A percentile compares a stretch with the other conserved stretches of the same genome.
These are phyloP conservation scores for Epichloe sp. DNA, from an alignment of 2,329 filamentous ascomycete genomes.

Conservation along the genomic window DNA sequence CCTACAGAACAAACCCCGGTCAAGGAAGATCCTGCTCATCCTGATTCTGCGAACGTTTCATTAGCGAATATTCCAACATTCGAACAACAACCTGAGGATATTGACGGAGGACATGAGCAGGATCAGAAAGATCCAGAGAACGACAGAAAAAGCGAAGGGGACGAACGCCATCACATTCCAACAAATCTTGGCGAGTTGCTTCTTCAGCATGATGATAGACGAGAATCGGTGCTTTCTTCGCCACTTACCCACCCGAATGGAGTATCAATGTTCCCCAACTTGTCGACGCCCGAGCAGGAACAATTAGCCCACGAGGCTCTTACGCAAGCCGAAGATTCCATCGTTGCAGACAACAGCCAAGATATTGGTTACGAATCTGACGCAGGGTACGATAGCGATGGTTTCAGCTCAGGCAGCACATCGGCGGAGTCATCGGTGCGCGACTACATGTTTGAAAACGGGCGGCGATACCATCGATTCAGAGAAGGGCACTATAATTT, in stretches of 20 bases:
- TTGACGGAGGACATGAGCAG: neutral
- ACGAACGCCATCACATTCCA: too few relatives aligned
- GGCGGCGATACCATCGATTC: slow-evolving; percentile 44
- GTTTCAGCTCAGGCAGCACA: slow-evolving; percentile 22
- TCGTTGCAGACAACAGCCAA: slow-evolving; percentile 20
- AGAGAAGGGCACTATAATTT: slow-evolving; percentile 42
- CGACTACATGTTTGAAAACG: slow-evolving; percentile 42
- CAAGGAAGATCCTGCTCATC: neutral
- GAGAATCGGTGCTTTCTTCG: slow-evolving; percentile 12
- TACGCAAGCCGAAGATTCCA: slow-evolving; percentile 22
- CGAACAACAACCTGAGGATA: neutral
- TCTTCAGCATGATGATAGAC: slow-evolving; percentile 4
- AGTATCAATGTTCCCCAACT: slow-evolving; percentile 21
- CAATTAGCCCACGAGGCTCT: slow-evolving; percentile 23
- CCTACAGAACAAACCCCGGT: neutral
- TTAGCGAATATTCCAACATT: neutral
- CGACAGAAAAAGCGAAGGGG: neutral
- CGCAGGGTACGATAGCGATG: slow-evolving; percentile 25
- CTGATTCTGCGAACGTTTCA: neutral
- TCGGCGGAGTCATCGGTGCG: slow-evolving; percentile 28
- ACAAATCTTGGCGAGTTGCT: neutral
- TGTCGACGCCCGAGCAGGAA: slow-evolving; percentile 23
- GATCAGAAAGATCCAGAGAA: neutral
- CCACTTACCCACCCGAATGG: slow-evolving; percentile 27
- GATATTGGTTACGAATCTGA: slow-evolving; percentile 16